Evolutionary conservation across 169 alveolate genomes (phyloP), one percentile per base, ranked within the genome.

Genomic region (Cryptosporidium parvum): DNA sequence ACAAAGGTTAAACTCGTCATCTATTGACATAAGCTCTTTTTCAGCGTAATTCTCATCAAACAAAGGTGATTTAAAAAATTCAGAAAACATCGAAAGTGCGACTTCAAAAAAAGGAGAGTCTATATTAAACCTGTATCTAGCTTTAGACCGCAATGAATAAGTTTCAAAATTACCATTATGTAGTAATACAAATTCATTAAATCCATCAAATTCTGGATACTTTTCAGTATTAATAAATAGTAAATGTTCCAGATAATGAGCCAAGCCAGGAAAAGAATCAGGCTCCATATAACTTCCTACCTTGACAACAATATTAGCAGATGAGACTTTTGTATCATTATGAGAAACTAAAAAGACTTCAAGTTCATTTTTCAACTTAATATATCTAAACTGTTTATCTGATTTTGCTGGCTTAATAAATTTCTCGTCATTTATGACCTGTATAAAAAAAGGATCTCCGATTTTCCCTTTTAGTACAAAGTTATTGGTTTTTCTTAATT

Each of bases 231-330:
- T 96, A 75, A 95, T 80, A 71, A 94, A 93, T 23, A 96, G 85
- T 93, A 96, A 92, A 86, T 96, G 98, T 69, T 96, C 98, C 45
- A 94, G 92, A 67, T 94, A 93, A 86, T 96, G 98, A 29, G 98
- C 98, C 56, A 96, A 75, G 8, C 98, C 98, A 39, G 91, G 91
- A n/a, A 62, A 80, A 16, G 91, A 92, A 21, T 59, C 56, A 12
- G 94, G 94, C 51, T 94, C 96, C 44, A 61, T 61, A 7, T 93
- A 72, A 59, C 86, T 59, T 1, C 97, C 97, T 6, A 93, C 95
- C 69, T 86, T 87, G 59, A 95, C 97, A 58, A 86, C 84, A 26
- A 95, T 53, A 14, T 95, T 84, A 6, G 96, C 97, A 31, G 96
- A 58, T 45, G 95, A 86, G 44, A 75, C 87, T 33, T 91, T 92